phyloP scores from a whole-genome alignment of 2,329 filamentous ascomycete genomes.

The Orbilia javanica region DNA sequence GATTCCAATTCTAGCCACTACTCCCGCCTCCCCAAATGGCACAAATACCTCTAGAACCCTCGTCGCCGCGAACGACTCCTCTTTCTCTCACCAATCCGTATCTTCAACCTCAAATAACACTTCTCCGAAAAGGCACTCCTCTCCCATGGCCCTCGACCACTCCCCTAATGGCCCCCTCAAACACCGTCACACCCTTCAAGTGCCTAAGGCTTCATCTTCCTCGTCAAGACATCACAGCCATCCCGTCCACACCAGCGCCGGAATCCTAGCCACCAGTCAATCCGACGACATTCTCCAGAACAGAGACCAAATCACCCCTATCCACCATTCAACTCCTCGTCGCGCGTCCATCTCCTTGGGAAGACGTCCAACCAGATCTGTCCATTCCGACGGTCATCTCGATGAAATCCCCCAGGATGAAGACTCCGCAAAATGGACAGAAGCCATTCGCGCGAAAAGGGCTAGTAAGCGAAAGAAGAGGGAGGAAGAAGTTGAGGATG shows the following conservation, averaged over 20 bases:
- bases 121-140: conserved; percentile 51
- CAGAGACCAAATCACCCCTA: conserved; percentile 82
- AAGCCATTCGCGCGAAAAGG: conserved; percentile 90
- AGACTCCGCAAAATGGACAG: conserved; percentile 90
- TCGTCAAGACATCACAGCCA: background rate
- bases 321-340: conserved; percentile 67
- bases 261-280: conserved; percentile 54
- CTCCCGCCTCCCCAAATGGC: conserved; percentile 45
- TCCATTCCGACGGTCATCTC: conserved; percentile 84
- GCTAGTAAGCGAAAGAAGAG: conserved; percentile 85
- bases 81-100: conserved; percentile 22
- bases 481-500: conserved; percentile 91
- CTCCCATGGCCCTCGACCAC: conserved; percentile 34
- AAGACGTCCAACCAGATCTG: conserved; percentile 83
- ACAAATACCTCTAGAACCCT: conserved; percentile 8
- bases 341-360: conserved; percentile 86
- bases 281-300: conserved; percentile 72
- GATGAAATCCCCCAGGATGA: conserved; percentile 90
- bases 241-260: conserved; percentile 45
- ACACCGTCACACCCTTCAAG: conserved; percentile 62
- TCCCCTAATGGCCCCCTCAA: conserved; percentile 17
- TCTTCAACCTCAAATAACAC: conserved; percentile 12
- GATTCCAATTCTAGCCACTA: conserved; percentile 41
- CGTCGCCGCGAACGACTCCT: conserved; percentile 27
- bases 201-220: conserved; percentile 58